These are phyloP conservation scores for Parachaetomium inaequale DNA, from an alignment of 495 filamentous ascomycete genomes.

Conservation along the genomic window DNA sequence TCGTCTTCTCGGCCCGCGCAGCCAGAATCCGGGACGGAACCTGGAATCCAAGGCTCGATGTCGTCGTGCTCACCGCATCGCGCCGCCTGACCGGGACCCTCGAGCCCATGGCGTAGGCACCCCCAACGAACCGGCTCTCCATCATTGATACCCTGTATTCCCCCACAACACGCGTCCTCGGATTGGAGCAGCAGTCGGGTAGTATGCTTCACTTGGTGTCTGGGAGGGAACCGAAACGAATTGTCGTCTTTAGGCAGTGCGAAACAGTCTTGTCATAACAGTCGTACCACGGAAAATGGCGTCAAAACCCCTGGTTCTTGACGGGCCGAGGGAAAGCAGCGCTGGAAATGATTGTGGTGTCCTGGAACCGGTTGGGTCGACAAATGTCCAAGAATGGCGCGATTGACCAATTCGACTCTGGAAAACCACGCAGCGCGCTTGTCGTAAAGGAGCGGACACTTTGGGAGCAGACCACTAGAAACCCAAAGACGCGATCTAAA, in stretches of 20 bases:
- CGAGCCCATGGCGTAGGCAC: conserved; percentile 28
- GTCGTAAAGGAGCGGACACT: conserved; percentile 14
- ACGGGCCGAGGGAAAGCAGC: neutral
- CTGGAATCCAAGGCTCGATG: conserved; percentile 15
- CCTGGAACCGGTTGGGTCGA: too few species aligned
- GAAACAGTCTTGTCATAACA: conserved; percentile 32
- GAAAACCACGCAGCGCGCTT: conserved; percentile 7
- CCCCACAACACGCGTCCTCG: conserved; percentile 4
- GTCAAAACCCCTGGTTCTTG: neutral
- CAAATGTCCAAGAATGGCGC: neutral
- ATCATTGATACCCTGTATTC: conserved; percentile 23
- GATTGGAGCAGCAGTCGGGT: neutral
- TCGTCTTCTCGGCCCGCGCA: conserved; percentile 17
- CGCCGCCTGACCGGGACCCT: conserved; percentile 24
- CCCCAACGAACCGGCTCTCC: conserved; percentile 26
- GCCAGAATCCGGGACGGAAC: conserved; percentile 22
- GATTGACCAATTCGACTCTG: neutral
- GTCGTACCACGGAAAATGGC: conserved; percentile 20
- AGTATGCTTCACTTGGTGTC: neutral
- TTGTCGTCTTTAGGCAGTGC: conserved; percentile 19
- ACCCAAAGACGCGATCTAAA: conserved; percentile 17
- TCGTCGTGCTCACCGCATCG: conserved; percentile 13
- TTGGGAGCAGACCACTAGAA: conserved; percentile 15
- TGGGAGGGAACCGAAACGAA: neutral
- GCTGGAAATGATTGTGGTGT: neutral